These are phyloP conservation scores for Yamadazyma dendronema DNA, from an alignment of 1,139 yeast genomes.

Conservation along the genomic window DNA sequence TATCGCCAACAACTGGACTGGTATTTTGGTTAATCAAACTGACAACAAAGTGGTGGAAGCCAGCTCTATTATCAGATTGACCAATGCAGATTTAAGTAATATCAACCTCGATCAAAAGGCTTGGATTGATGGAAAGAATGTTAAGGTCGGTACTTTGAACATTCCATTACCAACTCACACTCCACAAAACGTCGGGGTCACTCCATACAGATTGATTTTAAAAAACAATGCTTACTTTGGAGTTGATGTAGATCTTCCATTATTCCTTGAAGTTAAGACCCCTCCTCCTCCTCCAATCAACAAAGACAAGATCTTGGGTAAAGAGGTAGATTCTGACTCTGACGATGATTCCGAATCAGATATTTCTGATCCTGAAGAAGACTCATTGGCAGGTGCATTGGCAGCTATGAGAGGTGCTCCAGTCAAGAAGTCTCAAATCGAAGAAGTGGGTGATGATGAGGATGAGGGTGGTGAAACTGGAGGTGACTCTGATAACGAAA, in stretches of 20 bases:
- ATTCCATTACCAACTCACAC: constrained; percentile 70
- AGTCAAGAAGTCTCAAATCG: constrained; percentile 32
- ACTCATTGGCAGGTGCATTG: constrained; percentile 63
- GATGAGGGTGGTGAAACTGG: constrained; percentile 34
- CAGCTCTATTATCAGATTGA: constrained; percentile 52
- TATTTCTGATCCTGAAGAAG: constrained; percentile 66
- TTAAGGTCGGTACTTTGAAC: constrained; percentile 68
- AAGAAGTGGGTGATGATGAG: constrained; percentile 28
- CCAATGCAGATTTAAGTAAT: constrained; percentile 56
- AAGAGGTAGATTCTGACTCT: constrained; percentile 22
- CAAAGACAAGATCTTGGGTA: constrained; percentile 17
- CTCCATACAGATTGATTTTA: constrained; percentile 62
- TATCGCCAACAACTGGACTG: constrained; percentile 62
- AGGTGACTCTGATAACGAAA: constrained; percentile 36
- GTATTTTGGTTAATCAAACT: constrained; percentile 64
- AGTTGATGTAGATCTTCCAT: constrained; percentile 65
- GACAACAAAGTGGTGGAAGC: constrained; percentile 76
- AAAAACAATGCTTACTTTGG: constrained; percentile 72
- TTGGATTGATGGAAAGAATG: constrained; percentile 47
- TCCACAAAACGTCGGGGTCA: constrained; percentile 62
- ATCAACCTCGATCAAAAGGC: constrained; percentile 49
- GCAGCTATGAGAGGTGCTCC: constrained; percentile 58
- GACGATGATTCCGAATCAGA: constrained; percentile 45
- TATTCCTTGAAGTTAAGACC: constrained; percentile 57
- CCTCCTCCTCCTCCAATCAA: constrained; percentile 34